These are phyloP conservation scores for Marchantia paleacea DNA, from an alignment of 225 moss, liverwort and hornwort genomes.

Conservation along the genomic window DNA sequence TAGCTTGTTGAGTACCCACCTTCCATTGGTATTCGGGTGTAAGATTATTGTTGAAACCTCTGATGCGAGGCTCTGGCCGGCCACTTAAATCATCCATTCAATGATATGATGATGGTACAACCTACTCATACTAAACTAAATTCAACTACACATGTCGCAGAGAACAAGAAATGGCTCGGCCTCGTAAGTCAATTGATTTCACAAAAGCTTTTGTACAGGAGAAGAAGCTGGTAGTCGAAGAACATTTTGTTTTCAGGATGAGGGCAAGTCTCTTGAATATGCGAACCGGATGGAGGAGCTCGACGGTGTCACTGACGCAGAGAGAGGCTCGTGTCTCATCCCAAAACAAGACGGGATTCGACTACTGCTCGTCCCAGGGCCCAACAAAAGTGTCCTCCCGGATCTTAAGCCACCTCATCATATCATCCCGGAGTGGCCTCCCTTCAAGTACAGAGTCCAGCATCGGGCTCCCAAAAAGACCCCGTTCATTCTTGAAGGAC, in stretches of 20 bases:
- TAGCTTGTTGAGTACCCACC: constrained; percentile 32
- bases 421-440: constrained; percentile 67
- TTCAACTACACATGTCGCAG: constrained; percentile 21
- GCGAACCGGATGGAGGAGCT: constrained; percentile 4
- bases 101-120: constrained; percentile 43
- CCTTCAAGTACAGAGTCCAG: constrained; percentile 74
- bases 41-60: constrained; percentile 33
- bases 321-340: constrained; percentile 45
- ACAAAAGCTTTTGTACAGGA: constrained; percentile 43
- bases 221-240: constrained; percentile 45
- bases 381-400: constrained; percentile 82
- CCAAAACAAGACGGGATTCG: constrained; percentile 46
- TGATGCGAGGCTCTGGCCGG: constrained; percentile 30
- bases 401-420: constrained; percentile 78
- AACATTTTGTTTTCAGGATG: constrained; percentile 51
- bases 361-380: constrained; percentile 85
- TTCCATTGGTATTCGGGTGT: constrained; percentile 27
- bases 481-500: constrained; percentile 85
- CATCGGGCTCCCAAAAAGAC: constrained; percentile 96
- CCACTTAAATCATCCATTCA: constrained; percentile 32
- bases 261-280: constrained; percentile 40
- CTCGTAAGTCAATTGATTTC: constrained; percentile 26
- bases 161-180: constrained; percentile 29
- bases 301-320: constrained; percentile 13
- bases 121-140: constrained; percentile 24